Conservation (phyloP, 495 filamentous ascomycete genomes). For the Pyronema domesticum region DNA sequence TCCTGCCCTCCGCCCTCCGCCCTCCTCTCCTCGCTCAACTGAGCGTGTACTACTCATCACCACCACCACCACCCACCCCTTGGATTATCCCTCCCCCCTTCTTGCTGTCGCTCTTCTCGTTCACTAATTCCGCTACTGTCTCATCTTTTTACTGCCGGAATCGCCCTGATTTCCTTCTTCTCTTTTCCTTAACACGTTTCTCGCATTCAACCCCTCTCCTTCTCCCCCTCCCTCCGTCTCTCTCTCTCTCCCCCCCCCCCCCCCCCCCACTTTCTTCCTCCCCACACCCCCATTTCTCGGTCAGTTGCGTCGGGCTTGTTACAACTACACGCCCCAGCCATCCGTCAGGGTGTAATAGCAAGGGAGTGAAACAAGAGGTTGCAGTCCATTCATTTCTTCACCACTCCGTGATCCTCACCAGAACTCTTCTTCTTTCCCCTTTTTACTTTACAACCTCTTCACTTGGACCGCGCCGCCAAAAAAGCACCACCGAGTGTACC, state of each 20-base stretch:
- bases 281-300: constrained; percentile 13
- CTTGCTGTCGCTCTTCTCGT: constrained; percentile 10
- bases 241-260: constrained; percentile 12
- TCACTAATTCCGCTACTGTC: not conserved
- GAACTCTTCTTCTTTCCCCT: constrained; percentile 10
- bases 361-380: constrained; percentile 2
- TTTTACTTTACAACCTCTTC: constrained; percentile 8
- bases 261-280: constrained; percentile 10
- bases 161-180: constrained; percentile 21
- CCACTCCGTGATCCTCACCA: constrained; percentile 10
- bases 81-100: constrained; percentile 20
- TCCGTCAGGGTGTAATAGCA: constrained; percentile 4
- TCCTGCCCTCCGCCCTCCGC: constrained; percentile 11
- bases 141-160: constrained; percentile 1
- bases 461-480: not conserved
- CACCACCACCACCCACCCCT: constrained; percentile 18
- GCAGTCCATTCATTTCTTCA: constrained; percentile 8
- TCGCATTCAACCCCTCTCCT: constrained; percentile 16
- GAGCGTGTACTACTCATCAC: constrained; percentile 14
- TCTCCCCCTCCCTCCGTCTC: constrained; percentile 8
- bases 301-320: constrained; percentile 12
- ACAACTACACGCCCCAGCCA: constrained; percentile 15
- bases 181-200: constrained; percentile 15
- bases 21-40: constrained; percentile 12
- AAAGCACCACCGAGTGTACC: not conserved